phyloP scores from a whole-genome alignment of 352 stramenopile genomes.

The Pythium grandisporangium region DNA sequence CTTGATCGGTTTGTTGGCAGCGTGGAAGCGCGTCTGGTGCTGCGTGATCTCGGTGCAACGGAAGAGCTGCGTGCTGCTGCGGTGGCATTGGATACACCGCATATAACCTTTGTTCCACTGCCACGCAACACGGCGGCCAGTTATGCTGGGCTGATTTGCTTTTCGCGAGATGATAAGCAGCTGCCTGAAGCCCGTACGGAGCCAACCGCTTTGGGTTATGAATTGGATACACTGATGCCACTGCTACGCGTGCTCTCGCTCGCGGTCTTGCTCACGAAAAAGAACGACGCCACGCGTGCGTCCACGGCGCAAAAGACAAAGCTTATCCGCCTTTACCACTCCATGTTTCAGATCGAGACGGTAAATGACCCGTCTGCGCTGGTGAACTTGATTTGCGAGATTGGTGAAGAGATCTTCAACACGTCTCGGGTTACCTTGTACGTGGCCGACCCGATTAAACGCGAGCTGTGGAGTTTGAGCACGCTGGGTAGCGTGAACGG shows the following conservation, averaged over 20 bases:
- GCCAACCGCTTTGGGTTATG: too few relatives aligned
- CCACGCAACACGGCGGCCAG: slow-evolving; percentile 23
- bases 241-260: slow-evolving; percentile 31
- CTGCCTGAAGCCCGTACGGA: too few relatives aligned
- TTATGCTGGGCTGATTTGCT: slow-evolving; percentile 30
- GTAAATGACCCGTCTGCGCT: slow-evolving; percentile 63
- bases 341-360: slow-evolving; percentile 52
- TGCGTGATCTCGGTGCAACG: slow-evolving; percentile 32
- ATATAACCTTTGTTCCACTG: slow-evolving; percentile 39
- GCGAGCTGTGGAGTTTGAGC: slow-evolving; percentile 65
- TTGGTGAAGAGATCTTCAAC: slow-evolving; percentile 59
- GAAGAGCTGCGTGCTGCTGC: slow-evolving; percentile 15
- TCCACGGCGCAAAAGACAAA: slow-evolving; percentile 64
- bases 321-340: slow-evolving; percentile 51
- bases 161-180: too few relatives aligned
- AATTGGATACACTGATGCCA: too few relatives aligned
- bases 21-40: slow-evolving; percentile 15
- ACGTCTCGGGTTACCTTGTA: slow-evolving; percentile 62
- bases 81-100: slow-evolving; percentile 3
- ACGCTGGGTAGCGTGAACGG: slow-evolving; percentile 65
- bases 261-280: slow-evolving; percentile 35
- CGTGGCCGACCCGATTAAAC: slow-evolving; percentile 66
- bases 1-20: slow-evolving; percentile 33
- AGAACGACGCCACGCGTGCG: slow-evolving; percentile 42
- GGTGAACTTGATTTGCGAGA: slow-evolving; percentile 64